Evolutionary conservation across 1,284 basidiomycete species (phyloP), one percentile per base, ranked within the genome.

Genomic region (Cryptococcus wingfieldii): DNA sequence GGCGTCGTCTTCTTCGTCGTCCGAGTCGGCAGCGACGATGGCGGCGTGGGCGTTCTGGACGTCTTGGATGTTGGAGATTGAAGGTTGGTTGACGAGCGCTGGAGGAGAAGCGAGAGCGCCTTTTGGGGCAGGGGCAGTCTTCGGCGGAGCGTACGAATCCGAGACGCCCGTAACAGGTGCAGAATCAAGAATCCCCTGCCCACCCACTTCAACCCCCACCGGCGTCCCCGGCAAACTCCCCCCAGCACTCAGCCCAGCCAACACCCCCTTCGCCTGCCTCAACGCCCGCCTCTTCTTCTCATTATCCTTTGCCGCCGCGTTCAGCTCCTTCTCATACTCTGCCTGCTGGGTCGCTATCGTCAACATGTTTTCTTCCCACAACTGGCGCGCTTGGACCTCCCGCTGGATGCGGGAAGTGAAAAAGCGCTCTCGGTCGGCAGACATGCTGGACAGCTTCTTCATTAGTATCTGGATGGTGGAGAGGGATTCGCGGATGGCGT

Each of bases 301-400:
- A 66, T 76, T 68, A 66, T 78, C 64, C 69, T 75, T 65, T 16
- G 72, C 70, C 1, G 74, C 80, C 71, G 77, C 74, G 43, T 68
- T 69, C 52, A 92, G 81, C 77, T 92, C 89, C 59, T 79, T 77
- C 78, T 98, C 95, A 47, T 96, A 82, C 28, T 82, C 83, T 62
- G 90, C 90, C 42, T 94, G 91, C 71, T 96, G 90, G 55, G 83
- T 81, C 0, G 93, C 92, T 3, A 96, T 88, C 0, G 84, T 83
- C 51, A 87, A 84, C 69, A 98, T 79, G 74, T 90, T 94, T 75
- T 94, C 89, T 76, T 97, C 93, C 95, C 94, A 97, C 19, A 94
- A 80, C 34, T 80, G 82, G 68, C 88, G 84, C 27, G 89, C 82
- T 69, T 86, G 83, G 48, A 83, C 81, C 70, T 96, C 92, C 19